Percentiles rank a stretch among this genome's conserved stretches.
These are phyloP conservation scores for Plectosphaerella sp. DNA, from an alignment of 2,329 filamentous ascomycete genomes.

Conservation along the genomic window DNA sequence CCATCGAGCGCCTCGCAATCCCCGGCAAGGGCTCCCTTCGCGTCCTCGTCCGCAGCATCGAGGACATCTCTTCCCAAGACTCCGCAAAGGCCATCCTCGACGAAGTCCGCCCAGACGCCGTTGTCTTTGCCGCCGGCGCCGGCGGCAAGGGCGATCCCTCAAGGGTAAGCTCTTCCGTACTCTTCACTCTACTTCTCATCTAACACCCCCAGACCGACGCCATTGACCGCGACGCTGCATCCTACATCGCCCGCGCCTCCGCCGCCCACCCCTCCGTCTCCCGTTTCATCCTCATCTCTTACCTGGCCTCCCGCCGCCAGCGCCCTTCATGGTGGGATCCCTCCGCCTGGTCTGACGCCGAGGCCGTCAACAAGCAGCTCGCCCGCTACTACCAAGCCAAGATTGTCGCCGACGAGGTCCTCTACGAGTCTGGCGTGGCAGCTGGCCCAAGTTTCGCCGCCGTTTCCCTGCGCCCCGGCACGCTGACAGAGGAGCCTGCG, in stretches of 20 bases:
- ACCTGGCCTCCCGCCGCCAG: conserved; percentile 47
- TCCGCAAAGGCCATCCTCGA: conserved; percentile 59
- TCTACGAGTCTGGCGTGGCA: conserved; percentile 41
- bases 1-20: conserved; percentile 57
- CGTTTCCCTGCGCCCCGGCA: conserved; percentile 50
- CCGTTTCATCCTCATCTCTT: conserved; percentile 63
- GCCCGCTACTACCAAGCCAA: conserved; percentile 57
- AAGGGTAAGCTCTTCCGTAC: conserved; percentile 23
- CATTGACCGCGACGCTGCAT: conserved; percentile 61
- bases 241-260: conserved; percentile 57
- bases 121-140: conserved; percentile 64
- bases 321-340: conserved; percentile 53
- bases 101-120: conserved; percentile 57
- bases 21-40: conserved; percentile 56
- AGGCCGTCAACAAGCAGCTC: conserved; percentile 38
- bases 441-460: conserved; percentile 37
- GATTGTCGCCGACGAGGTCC: conserved; percentile 52
- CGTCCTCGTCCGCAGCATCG: conserved; percentile 66
- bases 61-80: conserved; percentile 60
- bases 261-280: conserved; percentile 48
- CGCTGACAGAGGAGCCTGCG: conserved; percentile 43
- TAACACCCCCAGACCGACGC: conserved; percentile 41
- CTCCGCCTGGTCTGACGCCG: conserved; percentile 42
- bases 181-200: background rate
- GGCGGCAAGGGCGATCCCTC: conserved; percentile 55